Evolutionary conservation across 257 asterid species (phyloP).

Genomic region (Fraxinus americana): DNA sequence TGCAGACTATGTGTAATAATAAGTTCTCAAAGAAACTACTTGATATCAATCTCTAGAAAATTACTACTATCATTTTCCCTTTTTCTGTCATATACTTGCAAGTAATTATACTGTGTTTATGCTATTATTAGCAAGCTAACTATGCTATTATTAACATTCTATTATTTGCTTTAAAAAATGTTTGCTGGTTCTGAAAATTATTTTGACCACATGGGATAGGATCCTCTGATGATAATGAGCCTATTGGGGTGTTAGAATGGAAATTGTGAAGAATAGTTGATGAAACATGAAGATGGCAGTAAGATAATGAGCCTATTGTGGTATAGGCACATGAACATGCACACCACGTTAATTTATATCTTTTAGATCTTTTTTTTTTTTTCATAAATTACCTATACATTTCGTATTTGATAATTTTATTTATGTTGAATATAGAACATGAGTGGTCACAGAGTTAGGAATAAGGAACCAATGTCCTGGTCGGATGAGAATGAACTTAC

Average conservation of each 20-base stretch:
- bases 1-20: background rate
- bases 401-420: too few relatives aligned
- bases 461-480: too few relatives aligned
- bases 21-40: background rate
- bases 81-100: background rate
- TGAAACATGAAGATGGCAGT: background rate
- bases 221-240: background rate
- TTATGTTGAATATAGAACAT: too few relatives aligned
- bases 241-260: background rate
- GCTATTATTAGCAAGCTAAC: background rate
- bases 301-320: too few relatives aligned
- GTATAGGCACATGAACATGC: too few relatives aligned
- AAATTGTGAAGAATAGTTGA: background rate
- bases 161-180: background rate
- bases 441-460: too few relatives aligned
- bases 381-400: too few relatives aligned
- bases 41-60: background rate
- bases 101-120: background rate
- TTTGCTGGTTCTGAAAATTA: background rate
- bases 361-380: too few relatives aligned
- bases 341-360: too few relatives aligned
- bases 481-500: too few relatives aligned
- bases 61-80: background rate
- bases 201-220: background rate
- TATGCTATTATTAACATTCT: background rate